Conservation (phyloP, 2,329 filamentous ascomycete species). For the Apiospora koreana region DNA sequence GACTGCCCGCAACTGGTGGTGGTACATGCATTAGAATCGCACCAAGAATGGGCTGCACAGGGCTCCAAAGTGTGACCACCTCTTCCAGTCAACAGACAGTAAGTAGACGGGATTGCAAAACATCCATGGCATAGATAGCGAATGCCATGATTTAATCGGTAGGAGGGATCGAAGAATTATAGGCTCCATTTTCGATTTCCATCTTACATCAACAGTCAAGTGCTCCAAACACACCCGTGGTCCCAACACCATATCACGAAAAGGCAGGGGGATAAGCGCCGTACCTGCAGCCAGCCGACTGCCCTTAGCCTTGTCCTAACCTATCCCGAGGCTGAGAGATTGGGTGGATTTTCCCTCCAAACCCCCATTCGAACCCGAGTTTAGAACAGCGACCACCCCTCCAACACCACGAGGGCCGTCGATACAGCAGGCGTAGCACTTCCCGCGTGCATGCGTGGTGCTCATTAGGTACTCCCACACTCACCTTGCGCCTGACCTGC, state of each 20-base stretch:
- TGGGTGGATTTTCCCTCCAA: not conserved
- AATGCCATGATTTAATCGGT: not conserved
- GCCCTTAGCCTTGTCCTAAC: conserved; percentile 1
- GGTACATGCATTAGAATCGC: not conserved
- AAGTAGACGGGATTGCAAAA: not conserved
- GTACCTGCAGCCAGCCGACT: conserved; percentile 7
- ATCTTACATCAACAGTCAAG: not conserved
- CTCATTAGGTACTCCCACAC: not conserved
- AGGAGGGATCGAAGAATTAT: not conserved
- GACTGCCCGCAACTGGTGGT: too few relatives aligned
- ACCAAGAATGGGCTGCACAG: not conserved
- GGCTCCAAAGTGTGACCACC: not conserved
- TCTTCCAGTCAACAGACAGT: not conserved
- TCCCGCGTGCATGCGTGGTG: conserved; percentile 6
- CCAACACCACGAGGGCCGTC: conserved; percentile 5
- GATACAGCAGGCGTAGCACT: not conserved
- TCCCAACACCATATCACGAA: not conserved
- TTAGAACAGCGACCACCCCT: not conserved
- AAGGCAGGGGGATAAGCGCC: not conserved
- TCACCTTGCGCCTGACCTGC: not conserved
- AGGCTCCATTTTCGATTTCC: not conserved
- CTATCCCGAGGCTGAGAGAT: not conserved
- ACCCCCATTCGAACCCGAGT: not conserved
- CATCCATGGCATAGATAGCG: not conserved
- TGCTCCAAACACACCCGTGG: not conserved